Base-by-base conservation (phyloP, 257 asterid genomes). In the Voacanga thouarsii region DNA sequence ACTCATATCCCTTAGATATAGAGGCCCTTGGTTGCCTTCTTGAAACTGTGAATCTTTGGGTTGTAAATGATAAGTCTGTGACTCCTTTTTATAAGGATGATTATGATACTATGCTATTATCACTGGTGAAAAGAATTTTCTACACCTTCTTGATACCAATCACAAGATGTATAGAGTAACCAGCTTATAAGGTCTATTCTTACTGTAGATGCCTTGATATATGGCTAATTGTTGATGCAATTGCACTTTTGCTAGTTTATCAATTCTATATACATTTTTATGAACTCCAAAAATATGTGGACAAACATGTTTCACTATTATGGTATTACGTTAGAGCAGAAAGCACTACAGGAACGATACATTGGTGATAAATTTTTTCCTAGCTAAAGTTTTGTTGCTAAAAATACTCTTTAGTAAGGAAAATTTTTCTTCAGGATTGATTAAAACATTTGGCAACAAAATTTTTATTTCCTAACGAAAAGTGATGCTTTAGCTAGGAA, bases 41-140 rank as follows among this genome's bases (percentile, higher is more conserved):
- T 61, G 98, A 94, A 68, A 96, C 98, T 7, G 94, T 94, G 83
- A 92, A 92, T 83, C 79, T 92, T 81, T 94, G 97, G 98, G 63
- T 94, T 14, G 98, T 97, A 39, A 90, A 86, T 47, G 79, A 65
- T 8, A 75, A 72, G 21, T 92, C 96, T 1, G 96, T 90, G 74
- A 94, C 98, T 55, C 87, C 90, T 5, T 92, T 92, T 80, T 96
- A 90, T 41, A 94, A 92, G 84, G 94, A 92, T 77, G 96, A 90
- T 77, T 90, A 92, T 60, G 98, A 94, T 87, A 94, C 92, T 88
- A 90, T 77, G 98, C 85, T 30, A 97, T 94, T 71, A 73, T 90
- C n/a, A 76, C 85, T 8, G 97, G 98, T 49, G 98, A 90, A 81
- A 90, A 94, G 85, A 86, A 86, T 7, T 90, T 94, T 67, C 77